Base-by-base conservation (phyloP, 345 rosid species). In the Sapria himalayana region DNA sequence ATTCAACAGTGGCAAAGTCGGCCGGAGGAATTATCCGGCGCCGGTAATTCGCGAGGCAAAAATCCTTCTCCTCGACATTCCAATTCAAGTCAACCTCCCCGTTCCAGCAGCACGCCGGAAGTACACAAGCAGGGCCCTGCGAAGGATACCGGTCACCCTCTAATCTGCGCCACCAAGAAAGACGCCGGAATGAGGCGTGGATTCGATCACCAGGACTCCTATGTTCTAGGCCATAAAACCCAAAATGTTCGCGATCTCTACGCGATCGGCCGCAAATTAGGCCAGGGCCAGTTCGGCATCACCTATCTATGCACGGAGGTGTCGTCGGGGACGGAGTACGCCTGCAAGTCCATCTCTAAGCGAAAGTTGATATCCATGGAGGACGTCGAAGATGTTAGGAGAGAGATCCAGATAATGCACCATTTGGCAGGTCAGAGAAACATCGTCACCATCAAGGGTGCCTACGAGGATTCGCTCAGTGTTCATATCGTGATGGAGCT, bases 361-460 rank as follows among this genome's bases (percentile, higher is more conserved):
- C 71, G 97, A 57, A 86, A 86, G 65, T 59, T 86, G 69, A 75
- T 86, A 33, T 66, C 92, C 45, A 86, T 63, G 61, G 97, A 86
- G 62, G 97, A 86, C 51, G 78, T 86, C 42, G 97, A 86, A 49
- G 97, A 86, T 52, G 92, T 81, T 34, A 61, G 94, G 48, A 71
- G 97, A 62, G 97, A 86, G 66, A 86, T 86, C 52, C 94, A 81
- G 73, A 86, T 81, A 67, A 86, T 86, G 97, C 97, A 86, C 49
- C 97, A 86, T 56, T 73, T 86, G 72, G 94, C 97, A 0, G 94
- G 97, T 53, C 89, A 86, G 66, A 71, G 66, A 61, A 78, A 86
- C 45, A 81, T 86, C 42, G 94, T 86, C 44, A 78, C 85, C 11
- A 86, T 86, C 25, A 86, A 78, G 71, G 94, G 97, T 48, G 92